A percentile compares a stretch with the other conserved stretches of the same genome.
Conservation (phyloP, 163 green algal species). For the Chlamydomonas reinhardtii region DNA sequence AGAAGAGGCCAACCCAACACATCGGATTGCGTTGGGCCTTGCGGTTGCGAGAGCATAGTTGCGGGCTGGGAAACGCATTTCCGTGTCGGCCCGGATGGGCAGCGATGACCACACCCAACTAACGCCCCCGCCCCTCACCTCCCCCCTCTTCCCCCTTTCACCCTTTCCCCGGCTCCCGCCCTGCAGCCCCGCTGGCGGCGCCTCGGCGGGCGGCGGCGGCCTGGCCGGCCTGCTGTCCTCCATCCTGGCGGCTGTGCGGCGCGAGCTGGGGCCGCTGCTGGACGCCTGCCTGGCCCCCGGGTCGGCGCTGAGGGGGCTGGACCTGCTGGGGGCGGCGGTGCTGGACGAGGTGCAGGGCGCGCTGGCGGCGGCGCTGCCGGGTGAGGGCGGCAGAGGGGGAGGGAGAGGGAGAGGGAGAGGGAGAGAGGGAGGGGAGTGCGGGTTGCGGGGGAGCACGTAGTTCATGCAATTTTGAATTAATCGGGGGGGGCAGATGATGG, state of each 20-base stretch:
- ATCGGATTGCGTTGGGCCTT: too few relatives aligned
- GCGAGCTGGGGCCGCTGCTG: constrained; percentile 67
- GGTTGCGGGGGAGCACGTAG: too few relatives aligned
- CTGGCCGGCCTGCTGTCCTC: constrained; percentile 52
- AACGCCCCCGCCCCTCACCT: neutral
- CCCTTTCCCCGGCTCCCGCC: neutral
- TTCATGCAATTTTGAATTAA: too few relatives aligned
- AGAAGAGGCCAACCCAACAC: too few relatives aligned
- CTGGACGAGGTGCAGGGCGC: constrained; percentile 82
- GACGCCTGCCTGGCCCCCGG: constrained; percentile 56
- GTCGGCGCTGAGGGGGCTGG: constrained; percentile 71
- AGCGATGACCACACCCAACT: too few relatives aligned
- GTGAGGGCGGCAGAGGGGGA: constrained; percentile 18
- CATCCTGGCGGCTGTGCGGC: constrained; percentile 57
- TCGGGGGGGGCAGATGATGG: too few relatives aligned
- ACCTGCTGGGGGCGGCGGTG: constrained; percentile 87
- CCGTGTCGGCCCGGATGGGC: too few relatives aligned
- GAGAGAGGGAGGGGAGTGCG: too few relatives aligned
- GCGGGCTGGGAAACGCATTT: too few relatives aligned
- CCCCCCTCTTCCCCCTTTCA: too few relatives aligned
- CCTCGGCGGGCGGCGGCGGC: neutral
- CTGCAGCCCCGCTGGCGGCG: neutral
- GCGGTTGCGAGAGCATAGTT: too few relatives aligned
- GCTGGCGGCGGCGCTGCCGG: constrained; percentile 72
- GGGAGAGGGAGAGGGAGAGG: neutral